phyloP scores from a whole-genome alignment of 2,329 filamentous ascomycete species.

The Hypoxylon sp. region DNA sequence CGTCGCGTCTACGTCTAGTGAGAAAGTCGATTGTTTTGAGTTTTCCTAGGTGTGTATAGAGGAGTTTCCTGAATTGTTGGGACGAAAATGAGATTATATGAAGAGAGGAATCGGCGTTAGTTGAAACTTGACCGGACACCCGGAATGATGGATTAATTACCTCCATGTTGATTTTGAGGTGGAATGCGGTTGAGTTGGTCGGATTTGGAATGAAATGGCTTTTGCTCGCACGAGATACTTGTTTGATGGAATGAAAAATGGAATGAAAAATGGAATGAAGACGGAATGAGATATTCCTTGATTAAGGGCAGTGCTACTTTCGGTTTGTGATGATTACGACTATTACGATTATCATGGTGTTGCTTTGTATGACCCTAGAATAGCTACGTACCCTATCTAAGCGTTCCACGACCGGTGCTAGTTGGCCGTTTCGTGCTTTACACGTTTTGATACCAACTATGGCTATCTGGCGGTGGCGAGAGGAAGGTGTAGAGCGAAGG shows the following conservation, averaged over 20 bases:
- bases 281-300: constrained; percentile 18
- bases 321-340: constrained; percentile 34
- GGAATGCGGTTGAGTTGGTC: constrained; percentile 1
- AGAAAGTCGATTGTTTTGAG: too few relatives aligned
- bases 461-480: background rate
- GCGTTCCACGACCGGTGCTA: background rate
- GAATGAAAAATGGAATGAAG: constrained; percentile 1
- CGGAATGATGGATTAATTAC: background rate
- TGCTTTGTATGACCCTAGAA: background rate
- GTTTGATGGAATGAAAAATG: constrained; percentile 5
- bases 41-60: background rate
- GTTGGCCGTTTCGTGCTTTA: background rate
- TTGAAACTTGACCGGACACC: constrained; percentile 9
- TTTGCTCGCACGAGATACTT: background rate
- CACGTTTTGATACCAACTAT: background rate
- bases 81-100: constrained; percentile 1
- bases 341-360: constrained; percentile 31
- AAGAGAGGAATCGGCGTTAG: constrained; percentile 21
- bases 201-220: constrained; percentile 2
- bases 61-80: background rate
- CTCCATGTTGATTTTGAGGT: constrained; percentile 1
- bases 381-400: background rate
- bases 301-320: background rate
- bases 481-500: background rate
- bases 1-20: constrained; percentile 66